These are phyloP conservation scores for Macrophomina tecta DNA, from an alignment of 2,329 filamentous ascomycete genomes.

Conservation along the genomic window DNA sequence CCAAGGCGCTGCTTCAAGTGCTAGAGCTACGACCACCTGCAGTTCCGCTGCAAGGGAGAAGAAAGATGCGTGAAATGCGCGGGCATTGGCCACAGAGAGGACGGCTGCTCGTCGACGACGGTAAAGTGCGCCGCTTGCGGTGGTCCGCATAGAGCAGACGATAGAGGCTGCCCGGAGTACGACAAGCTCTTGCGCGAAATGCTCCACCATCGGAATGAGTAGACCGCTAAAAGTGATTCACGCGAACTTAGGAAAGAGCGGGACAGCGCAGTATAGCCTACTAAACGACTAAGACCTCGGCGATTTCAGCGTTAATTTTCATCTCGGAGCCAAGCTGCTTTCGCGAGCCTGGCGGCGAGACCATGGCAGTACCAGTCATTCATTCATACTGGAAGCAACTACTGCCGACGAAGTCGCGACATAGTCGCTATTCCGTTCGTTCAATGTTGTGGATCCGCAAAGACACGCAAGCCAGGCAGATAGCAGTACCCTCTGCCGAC, in stretches of 20 bases:
- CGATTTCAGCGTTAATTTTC: not conserved
- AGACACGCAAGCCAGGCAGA: not conserved
- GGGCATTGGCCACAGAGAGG: not conserved
- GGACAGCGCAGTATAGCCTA: not conserved
- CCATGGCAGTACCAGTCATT: not conserved
- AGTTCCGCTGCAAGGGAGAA: not conserved
- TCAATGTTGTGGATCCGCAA: not conserved
- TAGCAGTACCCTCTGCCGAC: not conserved
- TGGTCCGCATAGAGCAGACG: not conserved
- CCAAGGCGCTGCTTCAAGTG: too few species aligned
- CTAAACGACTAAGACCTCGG: constrained; percentile 3
- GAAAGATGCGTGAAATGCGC: not conserved
- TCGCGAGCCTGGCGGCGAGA: not conserved
- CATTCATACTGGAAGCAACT: constrained; percentile 1
- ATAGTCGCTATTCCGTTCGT: not conserved
- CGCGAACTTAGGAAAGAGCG: not conserved
- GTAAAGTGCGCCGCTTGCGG: not conserved
- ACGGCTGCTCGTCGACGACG: not conserved
- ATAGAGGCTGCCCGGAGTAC: not conserved
- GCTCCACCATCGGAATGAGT: not conserved
- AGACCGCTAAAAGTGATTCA: not conserved
- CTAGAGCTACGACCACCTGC: not conserved
- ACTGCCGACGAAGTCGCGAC: not conserved
- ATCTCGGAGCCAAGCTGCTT: constrained; percentile 4
- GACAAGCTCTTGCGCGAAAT: not conserved